Base-by-base conservation (phyloP, 306 rosid species). In the Inga leiocalycina region DNA sequence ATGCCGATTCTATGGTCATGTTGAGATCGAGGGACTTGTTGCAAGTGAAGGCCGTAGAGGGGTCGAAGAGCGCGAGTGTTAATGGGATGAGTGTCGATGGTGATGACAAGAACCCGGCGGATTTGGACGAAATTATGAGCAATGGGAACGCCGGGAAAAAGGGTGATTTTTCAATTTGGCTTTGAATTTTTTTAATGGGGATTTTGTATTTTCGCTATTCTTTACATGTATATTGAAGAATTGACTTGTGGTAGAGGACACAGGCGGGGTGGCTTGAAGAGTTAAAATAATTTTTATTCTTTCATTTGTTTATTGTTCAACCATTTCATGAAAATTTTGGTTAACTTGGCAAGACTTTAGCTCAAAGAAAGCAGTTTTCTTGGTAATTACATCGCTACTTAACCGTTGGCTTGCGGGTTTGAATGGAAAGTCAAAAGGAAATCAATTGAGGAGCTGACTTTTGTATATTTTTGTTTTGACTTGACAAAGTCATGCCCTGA, bases 71-170 rank as follows among this genome's bases (percentile, higher is more conserved):
- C 24, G 85, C 71, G 56, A 87, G 73, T 43, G 71, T 87, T 52
- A 81, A 77, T 43, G 86, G 66, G 35, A 66, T 76, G n/a, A 85
- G 51, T 34, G 77, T 83, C 4, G 88, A 61, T 66, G 82, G 74
- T 57, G 75, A 77, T 43, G 76, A 76, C 4, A 80, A 72, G 71
- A 77, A 35, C 19, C 66, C 45, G 13, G 30, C 54, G 30, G 78
- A 78, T 34, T 45, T 82, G 59, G 59, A 84, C 44, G 79, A 72
- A 59, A 41, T 46, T 10, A 78, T 84, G 74, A 56, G 62, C 19
- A 89, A 90, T 82, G 92, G 91, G 39, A 86, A 75, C 56, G 77
- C 89, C 24, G 83, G 69, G 62, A 79, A 73, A 70, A 80, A 86
- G 44, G 89, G 91, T 87, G 84, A 57, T 22, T 65, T 13, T 77